phyloP scores from a whole-genome alignment of 2,329 filamentous ascomycete species.

The Domatiomyces catenatus region DNA sequence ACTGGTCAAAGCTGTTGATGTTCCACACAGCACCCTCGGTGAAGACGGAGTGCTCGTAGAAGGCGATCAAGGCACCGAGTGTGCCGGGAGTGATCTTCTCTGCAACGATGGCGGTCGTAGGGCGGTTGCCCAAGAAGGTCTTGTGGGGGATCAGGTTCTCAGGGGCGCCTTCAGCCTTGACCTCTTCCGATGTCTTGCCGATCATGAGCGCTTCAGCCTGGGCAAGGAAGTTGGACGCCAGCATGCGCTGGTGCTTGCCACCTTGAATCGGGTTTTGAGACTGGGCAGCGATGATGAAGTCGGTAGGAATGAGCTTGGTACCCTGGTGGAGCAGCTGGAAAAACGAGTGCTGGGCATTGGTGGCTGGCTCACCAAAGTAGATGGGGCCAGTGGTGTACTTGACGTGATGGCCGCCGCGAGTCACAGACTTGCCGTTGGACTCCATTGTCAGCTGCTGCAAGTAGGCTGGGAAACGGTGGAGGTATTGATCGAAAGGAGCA shows the following conservation, averaged over 20 bases:
- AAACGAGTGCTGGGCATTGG: slow-evolving; percentile 99
- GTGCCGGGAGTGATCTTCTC: slow-evolving; percentile 88
- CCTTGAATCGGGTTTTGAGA: slow-evolving; percentile 89
- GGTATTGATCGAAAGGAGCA: slow-evolving; percentile 96
- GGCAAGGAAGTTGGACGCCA: slow-evolving; percentile 37
- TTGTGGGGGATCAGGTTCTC: slow-evolving; percentile 74
- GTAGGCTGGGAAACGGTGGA: slow-evolving; percentile 97
- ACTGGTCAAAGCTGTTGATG: slow-evolving; percentile 99
- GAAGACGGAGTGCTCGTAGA: slow-evolving; percentile 98
- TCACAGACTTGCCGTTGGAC: slow-evolving; percentile 96
- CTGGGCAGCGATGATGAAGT: slow-evolving; percentile 93
- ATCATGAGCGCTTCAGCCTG: slow-evolving; percentile 40
- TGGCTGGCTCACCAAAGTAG: slow-evolving; percentile 94
- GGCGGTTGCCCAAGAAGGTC: slow-evolving; percentile 95
- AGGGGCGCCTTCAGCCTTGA: slow-evolving; percentile 33
- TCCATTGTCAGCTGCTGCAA: slow-evolving; percentile 99
- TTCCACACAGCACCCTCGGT: slow-evolving; percentile 97
- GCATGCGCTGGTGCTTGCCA: slow-evolving; percentile 74
- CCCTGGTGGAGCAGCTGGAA: slow-evolving; percentile 99
- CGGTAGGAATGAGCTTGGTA: slow-evolving; percentile 94
- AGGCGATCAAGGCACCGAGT: slow-evolving; percentile 87
- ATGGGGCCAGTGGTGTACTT: slow-evolving; percentile 97
- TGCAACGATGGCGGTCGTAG: slow-evolving; percentile 86
- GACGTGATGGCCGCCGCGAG: slow-evolving; percentile 69
- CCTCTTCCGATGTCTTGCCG: slow-evolving; percentile 33